Evolutionary conservation across 352 stramenopile species (phyloP).

Genomic region (Phytopythium vexans): DNA sequence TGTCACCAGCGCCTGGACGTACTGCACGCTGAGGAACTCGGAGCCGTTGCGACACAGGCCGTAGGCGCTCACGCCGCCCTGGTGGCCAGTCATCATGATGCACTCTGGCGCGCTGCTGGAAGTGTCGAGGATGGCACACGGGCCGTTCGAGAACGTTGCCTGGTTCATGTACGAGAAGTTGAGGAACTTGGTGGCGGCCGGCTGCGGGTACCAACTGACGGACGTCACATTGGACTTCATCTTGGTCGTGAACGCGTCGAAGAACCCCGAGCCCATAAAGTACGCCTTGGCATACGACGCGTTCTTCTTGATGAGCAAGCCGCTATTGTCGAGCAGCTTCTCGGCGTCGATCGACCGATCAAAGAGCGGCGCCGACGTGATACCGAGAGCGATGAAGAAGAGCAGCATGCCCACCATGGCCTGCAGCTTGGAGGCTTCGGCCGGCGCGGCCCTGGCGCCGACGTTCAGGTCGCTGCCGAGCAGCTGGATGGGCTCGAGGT

Average conservation of each 20-base stretch:
- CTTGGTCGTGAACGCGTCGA: constrained; percentile 13
- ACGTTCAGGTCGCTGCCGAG: not conserved
- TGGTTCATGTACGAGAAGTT: constrained; percentile 25
- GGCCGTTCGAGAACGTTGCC: constrained; percentile 10
- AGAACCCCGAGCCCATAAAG: constrained; percentile 22
- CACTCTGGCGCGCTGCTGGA: constrained; percentile 19
- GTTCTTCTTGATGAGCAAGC: constrained; percentile 30
- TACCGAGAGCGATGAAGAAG: constrained; percentile 24
- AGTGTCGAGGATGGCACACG: constrained; percentile 20
- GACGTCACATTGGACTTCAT: constrained; percentile 22
- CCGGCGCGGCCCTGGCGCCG: constrained; percentile 7
- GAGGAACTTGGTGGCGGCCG: constrained; percentile 25
- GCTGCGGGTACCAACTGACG: constrained; percentile 27
- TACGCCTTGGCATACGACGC: constrained; percentile 30
- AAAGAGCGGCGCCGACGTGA: constrained; percentile 27
- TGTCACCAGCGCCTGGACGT: constrained; percentile 25
- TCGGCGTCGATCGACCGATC: constrained; percentile 30
- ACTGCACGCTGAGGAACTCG: constrained; percentile 32
- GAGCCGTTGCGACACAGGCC: constrained; percentile 27
- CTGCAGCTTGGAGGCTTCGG: constrained; percentile 10
- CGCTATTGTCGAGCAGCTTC: constrained; percentile 22
- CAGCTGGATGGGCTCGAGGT: constrained; percentile 12
- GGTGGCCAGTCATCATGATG: constrained; percentile 36
- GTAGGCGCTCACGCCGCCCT: constrained; percentile 31
- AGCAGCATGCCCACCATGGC: constrained; percentile 21